phyloP scores from a whole-genome alignment of 805 yeast genomes.

The Saccharomycopsis sp. region DNA sequence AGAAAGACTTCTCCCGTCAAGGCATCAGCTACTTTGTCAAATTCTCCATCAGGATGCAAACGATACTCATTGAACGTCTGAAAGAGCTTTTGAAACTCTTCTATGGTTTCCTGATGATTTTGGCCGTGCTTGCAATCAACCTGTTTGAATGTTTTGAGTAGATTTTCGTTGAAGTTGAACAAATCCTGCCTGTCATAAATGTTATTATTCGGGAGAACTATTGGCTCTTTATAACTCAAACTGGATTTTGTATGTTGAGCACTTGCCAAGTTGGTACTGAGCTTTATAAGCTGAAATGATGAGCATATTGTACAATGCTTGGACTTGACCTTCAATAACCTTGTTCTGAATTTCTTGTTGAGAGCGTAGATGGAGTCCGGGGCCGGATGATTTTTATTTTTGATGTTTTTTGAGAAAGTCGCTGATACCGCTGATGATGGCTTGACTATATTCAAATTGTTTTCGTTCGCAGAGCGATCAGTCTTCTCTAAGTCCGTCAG shows the following conservation, averaged over 20 bases:
- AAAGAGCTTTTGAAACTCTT: conserved; percentile 2
- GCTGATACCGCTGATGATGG: too few relatives aligned
- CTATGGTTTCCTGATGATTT: too few relatives aligned
- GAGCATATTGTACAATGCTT: conserved; percentile 19
- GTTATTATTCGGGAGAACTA: conserved; percentile 18
- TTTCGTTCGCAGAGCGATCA: too few relatives aligned
- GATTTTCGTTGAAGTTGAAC: conserved; percentile 10
- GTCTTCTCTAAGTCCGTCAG: conserved; percentile 12
- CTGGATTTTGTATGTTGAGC: conserved; percentile 20
- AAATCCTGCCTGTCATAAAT: conserved; percentile 17
- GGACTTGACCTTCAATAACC: conserved; percentile 14
- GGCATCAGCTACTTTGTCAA: conserved; percentile 17
- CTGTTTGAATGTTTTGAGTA: conserved; percentile 8
- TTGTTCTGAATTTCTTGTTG: conserved; percentile 1
- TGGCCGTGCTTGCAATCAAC: too few relatives aligned
- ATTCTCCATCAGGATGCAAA: too few relatives aligned
- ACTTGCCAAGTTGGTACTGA: conserved; percentile 10
- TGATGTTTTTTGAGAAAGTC: too few relatives aligned
- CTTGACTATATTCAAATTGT: too few relatives aligned
- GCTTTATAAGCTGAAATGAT: conserved; percentile 14
- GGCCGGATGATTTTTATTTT: too few relatives aligned
- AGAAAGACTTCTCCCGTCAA: conserved; percentile 17
- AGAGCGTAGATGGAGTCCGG: too few relatives aligned
- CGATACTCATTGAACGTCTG: too few relatives aligned
- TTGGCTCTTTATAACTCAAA: conserved; percentile 16